Evolutionary conservation across 129 eudicot species (phyloP).

Genomic region (Glebionis coronaria): DNA sequence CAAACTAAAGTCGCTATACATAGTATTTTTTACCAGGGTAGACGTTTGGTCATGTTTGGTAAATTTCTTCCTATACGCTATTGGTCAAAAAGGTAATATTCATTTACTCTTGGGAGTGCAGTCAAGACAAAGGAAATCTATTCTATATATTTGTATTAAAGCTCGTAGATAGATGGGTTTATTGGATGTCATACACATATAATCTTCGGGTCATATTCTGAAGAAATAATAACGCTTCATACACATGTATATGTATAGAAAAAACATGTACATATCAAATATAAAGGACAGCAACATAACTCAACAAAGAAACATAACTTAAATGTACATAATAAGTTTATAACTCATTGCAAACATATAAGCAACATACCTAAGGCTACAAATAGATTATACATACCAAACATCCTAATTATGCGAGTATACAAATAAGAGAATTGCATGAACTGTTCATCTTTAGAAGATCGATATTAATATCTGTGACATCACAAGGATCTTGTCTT

Average conservation of each 20-base stretch:
- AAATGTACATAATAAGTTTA: too few relatives aligned
- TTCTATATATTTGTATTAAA: not conserved
- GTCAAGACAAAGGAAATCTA: slow-evolving; percentile 2
- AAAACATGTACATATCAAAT: not conserved
- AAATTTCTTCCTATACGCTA: not conserved
- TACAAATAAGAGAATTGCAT: too few relatives aligned
- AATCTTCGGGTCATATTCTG: not conserved
- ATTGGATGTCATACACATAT: not conserved
- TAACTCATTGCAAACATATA: too few relatives aligned
- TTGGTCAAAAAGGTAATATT: not conserved
- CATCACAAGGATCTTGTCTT: not conserved
- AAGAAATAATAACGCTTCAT: not conserved
- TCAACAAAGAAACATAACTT: too few relatives aligned
- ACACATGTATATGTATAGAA: slow-evolving; percentile 1
- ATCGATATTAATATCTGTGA: not conserved
- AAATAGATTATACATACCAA: too few relatives aligned
- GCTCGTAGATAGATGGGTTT: not conserved
- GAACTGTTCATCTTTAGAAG: too few relatives aligned
- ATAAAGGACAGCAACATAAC: not conserved
- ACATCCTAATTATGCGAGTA: too few relatives aligned
- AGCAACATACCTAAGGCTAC: too few relatives aligned
- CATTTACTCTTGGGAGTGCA: not conserved
- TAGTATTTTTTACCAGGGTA: not conserved
- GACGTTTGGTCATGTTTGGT: not conserved
- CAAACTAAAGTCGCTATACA: not conserved